Percentiles rank a stretch among this genome's conserved stretches.
Evolutionary conservation across 805 yeast species (phyloP).

Genomic region (Diddensiella caesifluorescens): DNA sequence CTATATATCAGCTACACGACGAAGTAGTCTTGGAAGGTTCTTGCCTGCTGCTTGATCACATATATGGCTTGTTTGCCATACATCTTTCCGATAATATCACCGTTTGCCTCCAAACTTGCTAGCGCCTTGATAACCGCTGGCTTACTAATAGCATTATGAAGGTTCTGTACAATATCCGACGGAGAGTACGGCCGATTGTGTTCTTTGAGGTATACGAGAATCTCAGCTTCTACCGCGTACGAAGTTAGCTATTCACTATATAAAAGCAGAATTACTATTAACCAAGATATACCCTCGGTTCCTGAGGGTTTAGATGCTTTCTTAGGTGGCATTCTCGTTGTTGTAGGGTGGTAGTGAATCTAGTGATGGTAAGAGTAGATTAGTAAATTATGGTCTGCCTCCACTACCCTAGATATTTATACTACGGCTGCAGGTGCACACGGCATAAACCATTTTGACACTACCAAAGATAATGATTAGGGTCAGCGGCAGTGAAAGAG

Average conservation of each 20-base stretch:
- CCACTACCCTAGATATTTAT: no score
- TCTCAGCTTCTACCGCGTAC: neutral
- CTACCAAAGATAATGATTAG: no score
- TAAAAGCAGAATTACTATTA: no score
- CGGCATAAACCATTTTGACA: no score
- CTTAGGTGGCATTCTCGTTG: neutral
- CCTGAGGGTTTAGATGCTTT: neutral
- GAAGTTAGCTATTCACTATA: no score
- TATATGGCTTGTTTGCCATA: constrained; percentile 10
- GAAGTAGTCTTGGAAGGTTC: no score
- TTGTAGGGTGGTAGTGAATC: no score
- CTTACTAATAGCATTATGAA: constrained; percentile 8
- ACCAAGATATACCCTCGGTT: neutral
- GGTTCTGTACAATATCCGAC: constrained; percentile 10
- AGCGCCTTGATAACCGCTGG: constrained; percentile 7
- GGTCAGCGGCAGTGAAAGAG: no score
- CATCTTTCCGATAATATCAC: constrained; percentile 7
- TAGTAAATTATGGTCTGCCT: no score
- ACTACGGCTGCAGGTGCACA: no score
- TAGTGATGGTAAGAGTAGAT: no score
- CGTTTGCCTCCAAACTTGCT: constrained; percentile 4
- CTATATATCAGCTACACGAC: no score
- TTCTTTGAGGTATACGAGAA: constrained; percentile 7
- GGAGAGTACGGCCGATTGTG: constrained; percentile 15
- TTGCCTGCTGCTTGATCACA: constrained; percentile 9